These are phyloP conservation scores for Brasilioporus rufonigricans DNA, from an alignment of 768 basidiomycete genomes.

Conservation along the genomic window DNA sequence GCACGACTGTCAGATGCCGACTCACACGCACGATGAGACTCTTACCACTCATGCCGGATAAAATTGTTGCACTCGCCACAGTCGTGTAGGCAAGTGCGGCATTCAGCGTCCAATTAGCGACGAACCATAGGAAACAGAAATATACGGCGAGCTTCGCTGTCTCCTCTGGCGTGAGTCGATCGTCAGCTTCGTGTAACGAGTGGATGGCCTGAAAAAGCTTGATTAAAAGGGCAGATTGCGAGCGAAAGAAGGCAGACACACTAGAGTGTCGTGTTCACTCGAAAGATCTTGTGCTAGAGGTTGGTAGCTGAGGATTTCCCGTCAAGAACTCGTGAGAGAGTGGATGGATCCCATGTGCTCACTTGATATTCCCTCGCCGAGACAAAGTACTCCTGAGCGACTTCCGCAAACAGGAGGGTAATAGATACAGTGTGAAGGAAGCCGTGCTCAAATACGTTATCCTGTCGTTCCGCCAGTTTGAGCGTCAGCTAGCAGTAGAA, in stretches of 20 bases:
- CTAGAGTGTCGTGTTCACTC: conserved; percentile 15
- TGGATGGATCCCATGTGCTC: background rate
- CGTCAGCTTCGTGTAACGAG: conserved; percentile 11
- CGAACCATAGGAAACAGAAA: conserved; percentile 92
- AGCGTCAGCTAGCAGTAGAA: background rate
- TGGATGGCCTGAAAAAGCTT: conserved; percentile 7
- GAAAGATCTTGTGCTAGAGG: conserved; percentile 18
- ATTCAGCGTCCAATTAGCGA: conserved; percentile 91
- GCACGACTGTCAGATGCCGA: background rate
- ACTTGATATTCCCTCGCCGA: conserved; percentile 7
- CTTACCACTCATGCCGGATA: conserved; percentile 87
- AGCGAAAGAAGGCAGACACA: conserved; percentile 3
- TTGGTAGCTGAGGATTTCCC: conserved; percentile 22
- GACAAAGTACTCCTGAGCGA: conserved; percentile 8
- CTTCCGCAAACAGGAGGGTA: conserved; percentile 52
- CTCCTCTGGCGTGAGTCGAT: conserved; percentile 58
- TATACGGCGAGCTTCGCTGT: conserved; percentile 74
- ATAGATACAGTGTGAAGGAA: conserved; percentile 80
- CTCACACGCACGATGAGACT: background rate
- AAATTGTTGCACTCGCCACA: conserved; percentile 90
- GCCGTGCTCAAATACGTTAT: conserved; percentile 91
- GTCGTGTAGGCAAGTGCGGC: conserved; percentile 82
- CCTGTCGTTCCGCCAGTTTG: conserved; percentile 40
- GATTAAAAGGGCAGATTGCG: background rate
- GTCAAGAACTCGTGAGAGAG: background rate